Conservation (phyloP, 129 eudicot genomes). For the Heracleum sosnowskyi region DNA sequence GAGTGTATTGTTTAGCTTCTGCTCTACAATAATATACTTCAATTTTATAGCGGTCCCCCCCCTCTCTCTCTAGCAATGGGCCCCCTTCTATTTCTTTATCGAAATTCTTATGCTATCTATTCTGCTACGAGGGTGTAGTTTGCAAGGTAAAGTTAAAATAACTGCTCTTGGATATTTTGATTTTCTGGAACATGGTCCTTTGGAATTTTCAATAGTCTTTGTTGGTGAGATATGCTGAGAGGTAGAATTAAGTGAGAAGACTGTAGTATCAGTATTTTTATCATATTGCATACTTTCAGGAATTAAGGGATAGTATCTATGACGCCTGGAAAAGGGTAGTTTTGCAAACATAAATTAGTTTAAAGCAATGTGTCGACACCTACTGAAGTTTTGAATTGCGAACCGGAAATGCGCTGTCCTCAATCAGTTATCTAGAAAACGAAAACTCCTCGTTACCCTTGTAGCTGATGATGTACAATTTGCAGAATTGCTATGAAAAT, state of each 20-base stretch:
- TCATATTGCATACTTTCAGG: neutral
- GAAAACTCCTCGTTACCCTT: neutral
- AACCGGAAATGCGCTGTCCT: neutral
- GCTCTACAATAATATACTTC: neutral
- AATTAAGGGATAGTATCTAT: neutral
- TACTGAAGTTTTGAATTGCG: neutral
- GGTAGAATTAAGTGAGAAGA: neutral
- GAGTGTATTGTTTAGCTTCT: neutral
- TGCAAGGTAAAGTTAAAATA: neutral
- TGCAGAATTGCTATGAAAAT: neutral
- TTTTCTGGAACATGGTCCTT: neutral
- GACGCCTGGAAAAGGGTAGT: neutral
- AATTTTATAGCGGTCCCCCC: neutral
- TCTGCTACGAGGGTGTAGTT: neutral
- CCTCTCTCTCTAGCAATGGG: neutral
- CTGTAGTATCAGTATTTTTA: neutral
- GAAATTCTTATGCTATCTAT: neutral
- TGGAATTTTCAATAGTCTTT: neutral
- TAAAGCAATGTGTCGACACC: neutral
- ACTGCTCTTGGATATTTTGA: neutral
- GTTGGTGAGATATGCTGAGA: neutral
- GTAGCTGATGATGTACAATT: neutral
- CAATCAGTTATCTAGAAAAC: neutral
- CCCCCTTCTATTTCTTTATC: too few relatives aligned
- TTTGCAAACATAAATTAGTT: too few relatives aligned